Evolutionary conservation across 1,139 yeast species (phyloP).

Genomic region (Pichia sp.): DNA sequence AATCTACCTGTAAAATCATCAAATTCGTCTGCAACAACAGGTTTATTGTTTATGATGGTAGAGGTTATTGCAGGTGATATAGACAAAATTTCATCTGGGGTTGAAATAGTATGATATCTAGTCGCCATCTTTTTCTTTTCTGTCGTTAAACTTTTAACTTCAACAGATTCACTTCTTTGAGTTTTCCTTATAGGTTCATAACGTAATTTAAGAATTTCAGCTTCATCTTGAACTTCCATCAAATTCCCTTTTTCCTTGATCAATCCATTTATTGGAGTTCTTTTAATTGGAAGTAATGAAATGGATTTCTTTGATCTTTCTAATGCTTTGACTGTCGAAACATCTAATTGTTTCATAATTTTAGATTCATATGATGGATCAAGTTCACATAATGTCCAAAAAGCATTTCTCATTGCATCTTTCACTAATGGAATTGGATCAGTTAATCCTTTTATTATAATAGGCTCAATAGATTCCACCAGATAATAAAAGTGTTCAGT

Average conservation of each 20-base stretch:
- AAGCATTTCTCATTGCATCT: slow-evolving; percentile 65
- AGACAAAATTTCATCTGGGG: not conserved
- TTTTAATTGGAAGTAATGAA: slow-evolving; percentile 1
- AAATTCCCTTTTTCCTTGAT: slow-evolving; percentile 20
- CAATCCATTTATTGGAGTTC: slow-evolving; percentile 23
- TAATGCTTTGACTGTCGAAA: slow-evolving; percentile 40
- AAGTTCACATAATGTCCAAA: slow-evolving; percentile 57
- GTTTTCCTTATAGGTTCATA: slow-evolving; percentile 6
- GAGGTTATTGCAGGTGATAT: too few relatives aligned
- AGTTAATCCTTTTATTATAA: slow-evolving; percentile 53
- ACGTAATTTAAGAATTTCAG: not conserved
- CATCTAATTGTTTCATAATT: slow-evolving; percentile 36
- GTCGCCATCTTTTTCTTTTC: slow-evolving; percentile 2
- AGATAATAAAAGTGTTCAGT: slow-evolving; percentile 33
- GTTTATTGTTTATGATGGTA: too few relatives aligned
- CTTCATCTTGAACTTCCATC: slow-evolving; percentile 9
- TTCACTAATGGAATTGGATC: slow-evolving; percentile 83
- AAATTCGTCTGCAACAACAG: slow-evolving; percentile 11
- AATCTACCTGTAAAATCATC: slow-evolving; percentile 24
- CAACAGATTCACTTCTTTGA: slow-evolving; percentile 11
- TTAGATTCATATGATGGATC: slow-evolving; percentile 40
- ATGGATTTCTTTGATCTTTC: slow-evolving; percentile 10
- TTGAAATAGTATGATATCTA: slow-evolving; percentile 8
- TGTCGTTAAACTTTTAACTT: not conserved
- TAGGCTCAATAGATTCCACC: slow-evolving; percentile 44